Evolutionary conservation across 2,329 filamentous ascomycete genomes (phyloP).

Genomic region (Diaporthe sp.): DNA sequence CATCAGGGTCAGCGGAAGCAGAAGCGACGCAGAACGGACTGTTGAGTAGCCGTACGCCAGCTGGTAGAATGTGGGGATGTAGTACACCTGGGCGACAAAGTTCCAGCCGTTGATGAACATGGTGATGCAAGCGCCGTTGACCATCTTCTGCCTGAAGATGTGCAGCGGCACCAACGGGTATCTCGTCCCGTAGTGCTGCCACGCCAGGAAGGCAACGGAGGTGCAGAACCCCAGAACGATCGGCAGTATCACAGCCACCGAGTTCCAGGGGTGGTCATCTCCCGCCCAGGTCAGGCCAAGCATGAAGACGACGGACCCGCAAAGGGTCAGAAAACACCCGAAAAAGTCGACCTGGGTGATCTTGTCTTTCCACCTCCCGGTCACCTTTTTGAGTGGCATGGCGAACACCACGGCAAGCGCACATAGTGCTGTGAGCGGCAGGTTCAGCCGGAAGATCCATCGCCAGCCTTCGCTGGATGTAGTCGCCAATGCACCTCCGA

Average conservation of each 20-base stretch:
- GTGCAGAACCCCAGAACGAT: constrained; percentile 30
- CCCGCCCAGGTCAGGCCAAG: constrained; percentile 32
- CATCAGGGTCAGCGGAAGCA: constrained; percentile 39
- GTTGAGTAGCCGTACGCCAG: constrained; percentile 41
- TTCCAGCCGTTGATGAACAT: constrained; percentile 42
- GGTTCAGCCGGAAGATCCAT: constrained; percentile 35
- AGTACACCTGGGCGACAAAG: constrained; percentile 41
- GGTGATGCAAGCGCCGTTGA: constrained; percentile 29
- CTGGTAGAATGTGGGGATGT: constrained; percentile 42
- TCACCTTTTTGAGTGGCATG: constrained; percentile 39
- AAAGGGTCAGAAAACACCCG: constrained; percentile 22
- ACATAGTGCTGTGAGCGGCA: constrained; percentile 37
- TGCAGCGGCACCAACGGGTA: constrained; percentile 32
- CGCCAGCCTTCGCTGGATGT: background rate
- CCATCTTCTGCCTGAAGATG: constrained; percentile 39
- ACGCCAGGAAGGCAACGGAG: constrained; percentile 31
- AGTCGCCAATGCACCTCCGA: constrained; percentile 31
- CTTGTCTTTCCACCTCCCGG: constrained; percentile 36
- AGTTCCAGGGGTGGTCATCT: constrained; percentile 37
- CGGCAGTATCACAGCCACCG: constrained; percentile 35
- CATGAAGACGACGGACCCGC: constrained; percentile 8
- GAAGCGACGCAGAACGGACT: constrained; percentile 37
- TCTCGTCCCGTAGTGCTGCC: background rate
- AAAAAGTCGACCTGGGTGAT: constrained; percentile 38
- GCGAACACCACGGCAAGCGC: constrained; percentile 39